These are phyloP conservation scores for Polychytrium aggregatum DNA, from an alignment of 192 early-diverging fungal species.

Conservation along the genomic window DNA sequence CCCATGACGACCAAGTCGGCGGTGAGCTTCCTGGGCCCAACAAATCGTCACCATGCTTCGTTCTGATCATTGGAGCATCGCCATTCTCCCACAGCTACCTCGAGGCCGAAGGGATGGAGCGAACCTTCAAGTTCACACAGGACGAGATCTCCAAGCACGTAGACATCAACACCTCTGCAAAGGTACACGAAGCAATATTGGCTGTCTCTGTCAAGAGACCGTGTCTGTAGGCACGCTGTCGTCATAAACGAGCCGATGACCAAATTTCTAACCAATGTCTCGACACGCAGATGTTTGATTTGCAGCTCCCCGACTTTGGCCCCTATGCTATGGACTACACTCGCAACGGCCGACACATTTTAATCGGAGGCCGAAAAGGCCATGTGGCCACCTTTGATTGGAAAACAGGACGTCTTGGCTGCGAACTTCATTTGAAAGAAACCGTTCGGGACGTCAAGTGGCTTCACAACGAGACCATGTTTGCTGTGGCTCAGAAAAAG, in stretches of 20 bases:
- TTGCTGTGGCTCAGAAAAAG: constrained; percentile 93
- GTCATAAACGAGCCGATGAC: too few relatives aligned
- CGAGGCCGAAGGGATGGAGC: constrained; percentile 82
- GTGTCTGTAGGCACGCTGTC: too few relatives aligned
- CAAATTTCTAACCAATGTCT: too few relatives aligned
- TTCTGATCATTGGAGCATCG: too few relatives aligned
- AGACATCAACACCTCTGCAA: constrained; percentile 60
- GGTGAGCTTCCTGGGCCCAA: too few relatives aligned
- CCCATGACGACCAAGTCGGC: too few relatives aligned
- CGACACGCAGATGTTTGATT: constrained; percentile 63
- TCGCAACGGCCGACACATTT: constrained; percentile 56
- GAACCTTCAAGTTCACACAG: constrained; percentile 79
- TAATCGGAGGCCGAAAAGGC: constrained; percentile 46
- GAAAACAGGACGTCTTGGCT: constrained; percentile 61
- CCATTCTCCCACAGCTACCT: too few relatives aligned
- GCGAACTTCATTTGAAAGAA: constrained; percentile 80
- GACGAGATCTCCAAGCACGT: constrained; percentile 49
- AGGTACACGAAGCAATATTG: too few relatives aligned
- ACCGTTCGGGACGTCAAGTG: constrained; percentile 84
- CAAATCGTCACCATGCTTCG: too few relatives aligned
- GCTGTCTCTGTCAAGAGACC: too few relatives aligned
- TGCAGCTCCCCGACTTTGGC: constrained; percentile 72
- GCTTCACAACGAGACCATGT: constrained; percentile 90
- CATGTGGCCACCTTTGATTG: constrained; percentile 90
- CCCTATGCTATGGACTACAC: constrained; percentile 88